Evolutionary conservation across 2,329 filamentous ascomycete species (phyloP), one percentile per base, ranked within the genome.

Genomic region (Sphaerulina vaccinii): DNA sequence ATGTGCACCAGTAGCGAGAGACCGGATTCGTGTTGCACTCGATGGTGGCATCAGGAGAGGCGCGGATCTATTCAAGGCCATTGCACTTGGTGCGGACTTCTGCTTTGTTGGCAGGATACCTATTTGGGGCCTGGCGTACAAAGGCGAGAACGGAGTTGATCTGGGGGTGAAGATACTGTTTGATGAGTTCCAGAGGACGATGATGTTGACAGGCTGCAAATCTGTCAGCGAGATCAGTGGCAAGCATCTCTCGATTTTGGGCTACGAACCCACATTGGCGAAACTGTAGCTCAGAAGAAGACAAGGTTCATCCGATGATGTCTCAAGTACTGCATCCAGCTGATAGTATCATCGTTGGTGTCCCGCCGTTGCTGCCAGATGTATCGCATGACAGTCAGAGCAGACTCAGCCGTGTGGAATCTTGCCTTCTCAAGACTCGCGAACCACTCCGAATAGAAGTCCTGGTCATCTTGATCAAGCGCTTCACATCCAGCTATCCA

Each of bases 11-110:
- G 45, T 54, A 21, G 11, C 80, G 77, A 19, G 82, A 82, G 0
- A 71, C 79, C 41, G 71, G 36, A 23, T 46, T 52, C 22, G 81
- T 91, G 61, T 76, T 85, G 67, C 82, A 65, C 21, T 97, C 42
- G 93, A 99, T 68, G 93, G 93, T 21, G 93, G 93, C 36, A 79
- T 96, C 40, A 84, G 91, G 50, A 83, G 93, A 43, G 90, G 87
- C 13, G 95, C 91, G 1, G 93, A 97, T 70, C 90, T 97, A 53
- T 81, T 97, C 68, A 99, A 97, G 76, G 92, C 92, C 9, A 77
- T 97, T 6, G 96, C 91, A 68, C 79, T 99, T 1, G 93, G 93
- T 33, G 93, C 93, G 15, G 88, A 81, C 11, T 24, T 24, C 16
- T 29, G 22, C 13, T 43, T 43, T 29, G 22, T 43, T 15, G 40